Evolutionary conservation across 495 filamentous ascomycete genomes (phyloP).

Genomic region (Letharia lupina): DNA sequence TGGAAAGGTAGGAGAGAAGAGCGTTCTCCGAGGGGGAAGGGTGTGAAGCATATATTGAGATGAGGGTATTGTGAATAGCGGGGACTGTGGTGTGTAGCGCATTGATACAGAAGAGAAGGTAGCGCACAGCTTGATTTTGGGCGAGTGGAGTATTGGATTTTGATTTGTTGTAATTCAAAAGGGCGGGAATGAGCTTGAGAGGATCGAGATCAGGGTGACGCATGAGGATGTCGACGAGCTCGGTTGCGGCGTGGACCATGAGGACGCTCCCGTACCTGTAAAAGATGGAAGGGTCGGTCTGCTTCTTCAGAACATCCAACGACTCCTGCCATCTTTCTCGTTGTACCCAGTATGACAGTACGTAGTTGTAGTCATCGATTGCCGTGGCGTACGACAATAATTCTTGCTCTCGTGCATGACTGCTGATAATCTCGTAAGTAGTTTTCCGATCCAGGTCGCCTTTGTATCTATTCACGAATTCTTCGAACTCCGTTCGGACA

Average conservation of each 20-base stretch:
- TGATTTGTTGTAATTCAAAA: conserved; percentile 84
- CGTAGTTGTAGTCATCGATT: conserved; percentile 86
- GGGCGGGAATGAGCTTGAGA: conserved; percentile 79
- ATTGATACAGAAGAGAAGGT: conserved; percentile 88
- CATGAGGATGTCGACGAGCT: conserved; percentile 89
- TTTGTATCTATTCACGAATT: conserved; percentile 77
- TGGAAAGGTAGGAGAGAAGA: conserved; percentile 79
- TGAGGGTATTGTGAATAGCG: conserved; percentile 94
- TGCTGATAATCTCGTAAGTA: conserved; percentile 90
- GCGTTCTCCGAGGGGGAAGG: conserved; percentile 71
- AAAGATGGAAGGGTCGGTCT: conserved; percentile 85
- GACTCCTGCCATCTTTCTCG: conserved; percentile 90
- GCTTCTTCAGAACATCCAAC: conserved; percentile 77
- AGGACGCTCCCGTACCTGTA: conserved; percentile 95
- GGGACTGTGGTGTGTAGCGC: conserved; percentile 72
- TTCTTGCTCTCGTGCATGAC: conserved; percentile 88
- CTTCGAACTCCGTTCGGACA: conserved; percentile 72
- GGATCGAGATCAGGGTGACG: conserved; percentile 82
- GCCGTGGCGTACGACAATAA: conserved; percentile 81
- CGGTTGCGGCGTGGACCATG: conserved; percentile 76
- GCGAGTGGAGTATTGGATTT: conserved; percentile 41
- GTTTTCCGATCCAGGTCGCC: conserved; percentile 82
- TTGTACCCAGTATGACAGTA: conserved; percentile 94
- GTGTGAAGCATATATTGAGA: conserved; percentile 91
- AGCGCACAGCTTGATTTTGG: conserved; percentile 90